These are phyloP conservation scores for Crithidia mellificae DNA, from an alignment of 208 protist species.

Conservation along the genomic window DNA sequence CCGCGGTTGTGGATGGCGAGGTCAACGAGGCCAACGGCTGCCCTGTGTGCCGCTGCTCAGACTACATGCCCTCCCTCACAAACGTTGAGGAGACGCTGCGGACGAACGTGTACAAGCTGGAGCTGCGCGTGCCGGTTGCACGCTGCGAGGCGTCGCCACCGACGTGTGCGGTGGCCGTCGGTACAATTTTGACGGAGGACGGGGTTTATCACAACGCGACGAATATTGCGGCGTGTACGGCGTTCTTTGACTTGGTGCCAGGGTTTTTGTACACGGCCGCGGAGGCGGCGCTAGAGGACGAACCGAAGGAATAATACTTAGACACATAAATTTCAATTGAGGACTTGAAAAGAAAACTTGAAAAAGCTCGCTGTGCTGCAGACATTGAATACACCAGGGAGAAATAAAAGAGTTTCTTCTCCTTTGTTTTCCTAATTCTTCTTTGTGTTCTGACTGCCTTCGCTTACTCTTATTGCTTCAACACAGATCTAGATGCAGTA, in stretches of 20 bases:
- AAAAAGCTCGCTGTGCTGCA: no score
- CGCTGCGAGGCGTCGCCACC: not conserved
- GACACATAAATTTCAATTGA: no score
- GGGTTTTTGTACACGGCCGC: slow-evolving; percentile 9
- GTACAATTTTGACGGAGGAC: slow-evolving; percentile 37
- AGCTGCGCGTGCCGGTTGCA: slow-evolving; percentile 21
- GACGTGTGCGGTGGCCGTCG: slow-evolving; percentile 34
- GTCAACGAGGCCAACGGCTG: slow-evolving; percentile 33
- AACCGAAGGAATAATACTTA: no score
- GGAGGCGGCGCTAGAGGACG: no score
- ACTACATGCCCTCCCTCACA: slow-evolving; percentile 34
- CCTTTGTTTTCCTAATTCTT: no score
- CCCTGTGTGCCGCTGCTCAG: slow-evolving; percentile 40
- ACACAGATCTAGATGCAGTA: no score
- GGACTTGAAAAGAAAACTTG: no score
- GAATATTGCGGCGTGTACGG: slow-evolving; percentile 39
- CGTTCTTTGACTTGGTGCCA: slow-evolving; percentile 26
- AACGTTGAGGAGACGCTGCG: slow-evolving; percentile 17
- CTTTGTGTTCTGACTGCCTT: no score
- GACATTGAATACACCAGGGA: no score
- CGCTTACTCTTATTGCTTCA: no score
- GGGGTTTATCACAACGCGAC: slow-evolving; percentile 55
- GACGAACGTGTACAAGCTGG: slow-evolving; percentile 35
- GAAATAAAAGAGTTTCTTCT: no score
- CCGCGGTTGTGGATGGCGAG: slow-evolving; percentile 24